Evolutionary conservation across 2,329 filamentous ascomycete genomes (phyloP), one percentile per base, ranked within the genome.

Genomic region (Daldinia sp.): DNA sequence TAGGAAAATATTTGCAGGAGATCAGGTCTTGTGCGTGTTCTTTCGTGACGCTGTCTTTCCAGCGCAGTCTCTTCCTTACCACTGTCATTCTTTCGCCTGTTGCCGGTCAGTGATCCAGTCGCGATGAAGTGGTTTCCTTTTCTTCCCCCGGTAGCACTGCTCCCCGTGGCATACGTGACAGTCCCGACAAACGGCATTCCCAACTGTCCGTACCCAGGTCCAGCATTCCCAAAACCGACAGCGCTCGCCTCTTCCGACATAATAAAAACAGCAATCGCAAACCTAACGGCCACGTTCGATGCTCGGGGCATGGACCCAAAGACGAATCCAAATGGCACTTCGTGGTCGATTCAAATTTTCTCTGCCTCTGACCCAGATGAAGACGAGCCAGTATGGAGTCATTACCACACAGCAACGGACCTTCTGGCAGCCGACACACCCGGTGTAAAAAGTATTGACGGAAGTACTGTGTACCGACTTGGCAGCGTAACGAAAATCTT

Each of bases 301-400:
- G 69, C 69, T 0, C 76, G 75, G 10, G 77, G 77, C 18, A 48
- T 50, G 4, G 74, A 77, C 54, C 68, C 76, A 39, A 70, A 62
- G 0, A 71, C 71, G 7, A 74, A 76, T 23, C 75, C 78, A 6
- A 76, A 79, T 60, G 71, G 67, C n/a, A 80, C 78, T 7, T 79
- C 77, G 51, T 80, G 78, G 74, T 78, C 78, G 46, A 74, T 80
- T 30, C 76, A 80, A 60, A 70, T 80, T 4, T 77, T 77, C 67
- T 74, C 74, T 9, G 69, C 72, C 3, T 72, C 74, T 1, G 70
- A 70, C 23, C 9, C 68, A 0, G 74, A 73, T 9, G 60, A 72
- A 28, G 68, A 74, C 13, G 33, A 41, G 42, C 68, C 68, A 1
- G 42, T 78, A 9, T 78, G 75, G 75, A 74, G 73, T 18, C 73